Percentiles rank a stretch among this genome's conserved stretches.
phyloP scores from a whole-genome alignment of 2,329 filamentous ascomycete species.

The Torrubiellomyces zombiae region DNA sequence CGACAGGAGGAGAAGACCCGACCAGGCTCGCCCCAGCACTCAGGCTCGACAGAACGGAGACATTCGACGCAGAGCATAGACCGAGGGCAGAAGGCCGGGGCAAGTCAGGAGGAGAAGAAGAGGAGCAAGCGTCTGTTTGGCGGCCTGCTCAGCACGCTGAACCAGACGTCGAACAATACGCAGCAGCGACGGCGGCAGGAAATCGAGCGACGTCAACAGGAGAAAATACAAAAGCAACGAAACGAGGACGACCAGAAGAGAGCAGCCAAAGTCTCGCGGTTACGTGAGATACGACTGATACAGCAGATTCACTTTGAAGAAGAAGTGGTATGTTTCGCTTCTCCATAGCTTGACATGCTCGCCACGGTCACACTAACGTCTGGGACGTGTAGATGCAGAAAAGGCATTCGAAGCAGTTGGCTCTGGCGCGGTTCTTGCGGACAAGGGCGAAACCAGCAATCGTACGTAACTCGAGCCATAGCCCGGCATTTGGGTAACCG shows the following conservation, averaged over 20 bases:
- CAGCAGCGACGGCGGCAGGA: constrained; percentile 57
- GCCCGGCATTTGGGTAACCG: no score
- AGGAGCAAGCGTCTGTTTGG: constrained; percentile 78
- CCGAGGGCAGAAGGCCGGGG: constrained; percentile 9
- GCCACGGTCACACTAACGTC: constrained; percentile 6
- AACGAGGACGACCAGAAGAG: constrained; percentile 53
- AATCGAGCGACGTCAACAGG: constrained; percentile 68
- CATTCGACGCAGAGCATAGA: constrained; percentile 1
- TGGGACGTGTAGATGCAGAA: constrained; percentile 49
- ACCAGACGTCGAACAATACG: constrained; percentile 47
- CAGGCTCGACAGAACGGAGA: constrained; percentile 3
- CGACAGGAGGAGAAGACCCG: constrained; percentile 9
- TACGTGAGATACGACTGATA: constrained; percentile 41
- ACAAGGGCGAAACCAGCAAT: constrained; percentile 58
- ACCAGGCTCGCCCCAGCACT: background rate
- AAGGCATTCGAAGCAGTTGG: constrained; percentile 55
- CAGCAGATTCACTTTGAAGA: constrained; percentile 65
- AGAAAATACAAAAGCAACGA: constrained; percentile 56
- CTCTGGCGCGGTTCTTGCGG: constrained; percentile 54
- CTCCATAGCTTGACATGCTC: no score
- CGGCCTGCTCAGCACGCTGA: constrained; percentile 60
- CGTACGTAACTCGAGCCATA: constrained; percentile 34
- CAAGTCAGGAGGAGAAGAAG: constrained; percentile 56
- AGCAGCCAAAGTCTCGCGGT: constrained; percentile 45
- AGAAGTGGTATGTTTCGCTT: constrained; percentile 40